Evolutionary conservation across 2,329 filamentous ascomycete genomes (phyloP), one percentile per base, ranked within the genome.

Genomic region (Catunica adiposa): DNA sequence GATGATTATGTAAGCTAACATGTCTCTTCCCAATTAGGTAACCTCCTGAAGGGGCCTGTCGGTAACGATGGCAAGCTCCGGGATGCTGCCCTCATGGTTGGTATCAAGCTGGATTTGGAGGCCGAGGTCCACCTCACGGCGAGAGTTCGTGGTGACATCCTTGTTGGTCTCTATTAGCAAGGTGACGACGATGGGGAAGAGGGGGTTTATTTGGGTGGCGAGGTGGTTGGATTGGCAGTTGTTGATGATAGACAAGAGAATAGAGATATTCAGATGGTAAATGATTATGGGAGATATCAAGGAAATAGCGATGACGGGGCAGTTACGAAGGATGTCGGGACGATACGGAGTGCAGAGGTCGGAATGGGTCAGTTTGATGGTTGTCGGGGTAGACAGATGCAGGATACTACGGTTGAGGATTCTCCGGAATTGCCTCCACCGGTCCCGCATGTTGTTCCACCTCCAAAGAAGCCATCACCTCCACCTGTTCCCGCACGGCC

Each of bases 61-160:
- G 76, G 79, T 59, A 73, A 76, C 29, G 67, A 79, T 55, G 77
- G 78, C 58, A 74, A 77, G 61, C 69, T 75, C 58, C 81, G 78
- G 66, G 66, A 74, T 42, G 75, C 78, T 3, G 77, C 76, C 1
- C 69, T 81, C 46, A 70, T 80, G 61, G 70, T 82, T 38, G 78
- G 78, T 56, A 80, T 81, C 68, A 80, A 82, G 70, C 69, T 82
- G 37, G 78, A 82, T 63, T 66, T 81, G 20, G 78, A 82, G 64
- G 78, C 78, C 14, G 78, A 81, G 64, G 75, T 81, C 46, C 77
- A 82, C 64, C 66, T 81, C 60, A 81, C 77, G 17, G 78, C 78
- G 51, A 67, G 78, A 53, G 70, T 81, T 59, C 70, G 76, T 50
- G 78, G 78, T 71, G 78, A 82, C 64, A 79, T 81, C 62, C 72